phyloP scores from a whole-genome alignment of 257 asterid genomes.

The Misopates orontium region DNA sequence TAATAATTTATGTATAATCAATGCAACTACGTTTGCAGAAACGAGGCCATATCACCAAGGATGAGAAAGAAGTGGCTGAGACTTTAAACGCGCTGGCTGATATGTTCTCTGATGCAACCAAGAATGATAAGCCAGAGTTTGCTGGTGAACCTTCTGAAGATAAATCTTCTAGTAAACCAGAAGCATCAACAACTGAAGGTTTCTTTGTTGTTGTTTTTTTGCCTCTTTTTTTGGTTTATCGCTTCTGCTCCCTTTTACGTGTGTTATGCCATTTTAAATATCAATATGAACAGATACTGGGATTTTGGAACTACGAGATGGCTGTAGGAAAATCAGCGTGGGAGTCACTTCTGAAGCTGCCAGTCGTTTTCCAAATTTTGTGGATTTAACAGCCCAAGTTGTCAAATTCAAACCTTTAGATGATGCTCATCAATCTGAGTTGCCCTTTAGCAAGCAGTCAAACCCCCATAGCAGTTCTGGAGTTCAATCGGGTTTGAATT shows the following conservation, averaged over 20 bases:
- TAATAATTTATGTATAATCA: conserved; percentile 14
- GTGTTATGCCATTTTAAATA: conserved; percentile 17
- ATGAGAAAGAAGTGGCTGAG: conserved; percentile 92
- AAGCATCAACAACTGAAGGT: conserved; percentile 43
- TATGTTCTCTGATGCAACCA: conserved; percentile 42
- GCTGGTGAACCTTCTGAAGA: conserved; percentile 37
- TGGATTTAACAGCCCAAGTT: conserved; percentile 36
- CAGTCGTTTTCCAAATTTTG: conserved; percentile 25
- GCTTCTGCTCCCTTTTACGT: conserved; percentile 1
- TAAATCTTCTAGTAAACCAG: conserved; percentile 35
- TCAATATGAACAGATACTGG: conserved; percentile 28
- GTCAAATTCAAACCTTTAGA: conserved; percentile 25
- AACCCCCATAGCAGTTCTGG: conserved; percentile 25
- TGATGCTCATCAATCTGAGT: conserved; percentile 31
- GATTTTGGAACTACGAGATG: conserved; percentile 25
- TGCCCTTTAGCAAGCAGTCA: conserved; percentile 30
- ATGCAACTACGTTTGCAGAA: conserved; percentile 39
- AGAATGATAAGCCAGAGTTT: conserved; percentile 23
- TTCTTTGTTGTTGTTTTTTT: conserved; percentile 2
- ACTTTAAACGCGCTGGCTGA: conserved; percentile 69
- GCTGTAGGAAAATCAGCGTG: conserved; percentile 30
- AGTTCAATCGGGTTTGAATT: conserved; percentile 22
- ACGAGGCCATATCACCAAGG: conserved; percentile 53
- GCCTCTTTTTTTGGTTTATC: conserved; percentile 7
- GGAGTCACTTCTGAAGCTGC: conserved; percentile 24